Evolutionary conservation across 2,329 filamentous ascomycete genomes (phyloP), one percentile per base, ranked within the genome.

Genomic region (Rhinocladiella similis): DNA sequence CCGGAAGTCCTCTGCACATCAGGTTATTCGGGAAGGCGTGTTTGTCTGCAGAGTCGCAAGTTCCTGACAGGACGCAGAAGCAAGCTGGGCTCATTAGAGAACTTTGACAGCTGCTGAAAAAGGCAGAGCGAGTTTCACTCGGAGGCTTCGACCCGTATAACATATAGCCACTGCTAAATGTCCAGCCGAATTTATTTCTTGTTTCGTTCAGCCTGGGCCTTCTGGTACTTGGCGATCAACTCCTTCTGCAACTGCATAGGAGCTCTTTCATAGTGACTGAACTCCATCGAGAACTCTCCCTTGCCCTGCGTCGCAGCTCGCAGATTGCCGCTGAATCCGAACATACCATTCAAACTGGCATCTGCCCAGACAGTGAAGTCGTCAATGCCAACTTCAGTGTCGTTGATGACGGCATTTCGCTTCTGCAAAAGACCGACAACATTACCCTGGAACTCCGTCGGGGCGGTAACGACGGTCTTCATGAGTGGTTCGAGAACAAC

Each of bases 271-370:
- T 99, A 99, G 77, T 97, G 94, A 74, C 89, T 94, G 70, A 99
- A 99, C 77, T 99, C 94, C 94, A 99, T 97, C 68, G 84, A 89
- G 71, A 97, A 99, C 78, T 99, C 94, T 68, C 94, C 94, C 82
- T 99, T 99, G 61, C 94, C 94, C 78, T 99, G 94, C 1, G 92
- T 97, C 19, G 92, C 90, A 13, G 94, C 94, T 66, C 94, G 84
- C 65, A 99, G 77, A 75, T 96, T 90, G 41, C 87, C 90, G 68
- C 87, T 92, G 78, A 99, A 97, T 62, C 94, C 94, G 72, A 99
- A 99, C 94, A 99, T 99, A 72, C 88, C 85, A 73, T 97, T 96
- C 72, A 99, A 76, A 72, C 88, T 92, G 79, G 91, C 96, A 76
- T 97, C 94, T 22, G 91, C 92, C 54, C 87, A 85, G 56, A 97